Evolutionary conservation across 2,329 filamentous ascomycete genomes (phyloP), one percentile per base, ranked within the genome.

Genomic region (Monilinia aucupariae): DNA sequence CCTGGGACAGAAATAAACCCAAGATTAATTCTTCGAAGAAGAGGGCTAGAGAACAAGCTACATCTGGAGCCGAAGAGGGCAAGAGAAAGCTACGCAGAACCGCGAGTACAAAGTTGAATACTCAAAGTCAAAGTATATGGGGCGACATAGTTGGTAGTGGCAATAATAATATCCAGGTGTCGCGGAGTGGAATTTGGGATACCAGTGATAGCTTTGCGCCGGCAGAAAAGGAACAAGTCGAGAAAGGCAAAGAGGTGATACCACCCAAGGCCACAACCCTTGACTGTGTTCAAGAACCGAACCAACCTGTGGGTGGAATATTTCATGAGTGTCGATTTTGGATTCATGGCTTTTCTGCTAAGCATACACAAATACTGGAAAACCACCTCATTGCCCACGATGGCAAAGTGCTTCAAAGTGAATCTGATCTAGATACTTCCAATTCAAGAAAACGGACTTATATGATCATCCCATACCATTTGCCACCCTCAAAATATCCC

Each of bases 91-190:
- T 99, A 68, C 86, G 94, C 68, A 89, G 92, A 71, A 92, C 90
- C 7, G 90, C 92, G 27, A 97, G 92, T 75, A 86, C 88, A 72
- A 93, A 91, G 74, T 78, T 97, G 39, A 87, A 82, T 64, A 89
- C 82, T 56, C 92, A 97, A 71, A 88, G 87, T 68, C 86, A 92
- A 70, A 86, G 85, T 34, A 82, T 97, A n/a, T 97, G 93, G 93
- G 88, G 88, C 6, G 91, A 96, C 70, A 96, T 99, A 64, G 82
- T 94, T 30, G 85, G 85, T 62, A 74, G 66, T 43, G 77, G 63
- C 69, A 62, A 65, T 7, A 30, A 32, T 13, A 30, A 32, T 13
- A 41, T 68, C n/a, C 69, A 72, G 45, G 71, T 72, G 49, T 49
- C 66, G 10, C 63, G 68, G 25, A 73, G 71, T 63, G 71, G 71